Evolutionary conservation across 805 yeast genomes (phyloP).

Genomic region (Saitoella complicata): DNA sequence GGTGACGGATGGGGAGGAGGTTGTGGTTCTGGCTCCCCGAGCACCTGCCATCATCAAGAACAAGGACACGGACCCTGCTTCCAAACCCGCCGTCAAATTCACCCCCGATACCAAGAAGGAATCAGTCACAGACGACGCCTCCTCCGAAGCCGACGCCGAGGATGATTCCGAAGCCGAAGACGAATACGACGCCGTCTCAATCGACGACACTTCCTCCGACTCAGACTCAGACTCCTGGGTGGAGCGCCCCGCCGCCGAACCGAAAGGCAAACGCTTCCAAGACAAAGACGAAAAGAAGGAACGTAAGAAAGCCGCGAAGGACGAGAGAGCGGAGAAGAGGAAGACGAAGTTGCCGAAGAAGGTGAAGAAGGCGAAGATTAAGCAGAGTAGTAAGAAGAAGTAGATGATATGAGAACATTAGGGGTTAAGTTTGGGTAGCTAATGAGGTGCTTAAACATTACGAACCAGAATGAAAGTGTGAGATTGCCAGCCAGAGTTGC

Average conservation of each 20-base stretch:
- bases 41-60: too few relatives aligned
- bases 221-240: conserved; percentile 10
- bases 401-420: background rate
- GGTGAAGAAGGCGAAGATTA: conserved; percentile 12
- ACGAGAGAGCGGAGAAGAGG: conserved; percentile 3
- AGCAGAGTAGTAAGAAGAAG: conserved; percentile 1
- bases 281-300: conserved; percentile 6
- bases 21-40: too few relatives aligned
- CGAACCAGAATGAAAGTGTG: too few relatives aligned
- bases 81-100: conserved; percentile 8
- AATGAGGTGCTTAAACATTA: too few relatives aligned
- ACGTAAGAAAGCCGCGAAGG: conserved; percentile 3
- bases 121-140: conserved; percentile 16
- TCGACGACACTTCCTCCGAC: background rate
- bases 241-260: background rate
- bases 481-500: too few relatives aligned
- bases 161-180: conserved; percentile 9
- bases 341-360: conserved; percentile 9
- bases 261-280: background rate
- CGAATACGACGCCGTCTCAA: conserved; percentile 4
- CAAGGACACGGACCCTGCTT: too few relatives aligned
- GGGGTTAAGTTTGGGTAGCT: too few relatives aligned
- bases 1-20: conserved; percentile 23
- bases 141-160: conserved; percentile 21
- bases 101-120: conserved; percentile 14